These are phyloP conservation scores for Monosporascus sp. DNA, from an alignment of 2,329 filamentous ascomycete species.

Conservation along the genomic window DNA sequence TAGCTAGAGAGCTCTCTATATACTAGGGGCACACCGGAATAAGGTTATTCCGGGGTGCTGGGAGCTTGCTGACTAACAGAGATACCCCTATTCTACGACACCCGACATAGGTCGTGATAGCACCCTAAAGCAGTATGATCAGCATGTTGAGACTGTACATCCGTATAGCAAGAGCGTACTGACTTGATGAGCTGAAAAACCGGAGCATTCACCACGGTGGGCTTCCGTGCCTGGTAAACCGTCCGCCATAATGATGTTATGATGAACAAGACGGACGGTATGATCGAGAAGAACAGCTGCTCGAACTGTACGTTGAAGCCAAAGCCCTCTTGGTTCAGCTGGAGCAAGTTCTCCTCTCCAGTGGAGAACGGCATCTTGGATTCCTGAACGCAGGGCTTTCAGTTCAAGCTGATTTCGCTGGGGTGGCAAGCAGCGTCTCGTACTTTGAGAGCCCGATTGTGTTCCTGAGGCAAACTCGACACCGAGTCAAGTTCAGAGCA, in stretches of 20 bases:
- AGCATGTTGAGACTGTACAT: slow-evolving; percentile 4
- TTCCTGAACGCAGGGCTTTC: background rate
- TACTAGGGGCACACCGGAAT: no score
- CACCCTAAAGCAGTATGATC: slow-evolving; percentile 7
- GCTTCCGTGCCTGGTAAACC: slow-evolving; percentile 22
- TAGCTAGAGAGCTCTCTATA: no score
- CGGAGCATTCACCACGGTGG: slow-evolving; percentile 24
- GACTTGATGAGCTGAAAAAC: slow-evolving; percentile 22
- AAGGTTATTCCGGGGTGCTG: no score
- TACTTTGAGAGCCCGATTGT: background rate
- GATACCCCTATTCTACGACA: no score
- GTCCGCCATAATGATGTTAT: slow-evolving; percentile 24
- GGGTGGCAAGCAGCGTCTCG: background rate
- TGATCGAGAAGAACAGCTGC: slow-evolving; percentile 27
- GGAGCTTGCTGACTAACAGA: no score
- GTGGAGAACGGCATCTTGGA: slow-evolving; percentile 12
- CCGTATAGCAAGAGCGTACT: slow-evolving; percentile 12
- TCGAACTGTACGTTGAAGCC: slow-evolving; percentile 29
- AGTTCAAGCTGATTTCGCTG: background rate
- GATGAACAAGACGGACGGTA: slow-evolving; percentile 25
- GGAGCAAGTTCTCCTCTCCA: slow-evolving; percentile 9
- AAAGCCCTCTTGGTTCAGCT: slow-evolving; percentile 10
- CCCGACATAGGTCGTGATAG: slow-evolving; percentile 16
- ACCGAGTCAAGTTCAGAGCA: no score
- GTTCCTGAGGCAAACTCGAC: no score